Evolutionary conservation across 1,139 yeast species (phyloP), one percentile per base, ranked within the genome.

Genomic region (Lodderomyces elongisporus): DNA sequence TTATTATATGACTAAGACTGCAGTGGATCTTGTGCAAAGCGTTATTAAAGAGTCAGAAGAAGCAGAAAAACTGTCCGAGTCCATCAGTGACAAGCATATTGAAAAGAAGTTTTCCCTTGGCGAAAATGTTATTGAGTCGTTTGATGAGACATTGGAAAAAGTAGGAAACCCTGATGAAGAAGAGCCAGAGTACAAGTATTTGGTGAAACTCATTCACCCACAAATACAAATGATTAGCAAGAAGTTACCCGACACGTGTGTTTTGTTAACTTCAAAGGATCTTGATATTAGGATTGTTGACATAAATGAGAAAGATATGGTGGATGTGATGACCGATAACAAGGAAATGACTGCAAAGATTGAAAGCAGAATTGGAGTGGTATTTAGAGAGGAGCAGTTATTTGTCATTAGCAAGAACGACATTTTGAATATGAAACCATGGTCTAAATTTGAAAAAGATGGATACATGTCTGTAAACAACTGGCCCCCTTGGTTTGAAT

Each of bases 401-500:
- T 85, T 82, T 51, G 80, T 82, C 4, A 69, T 87, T 44, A 66
- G 51, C 16, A 74, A 47, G 60, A 70, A 51, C 55, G 73, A 43
- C 17, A 35, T 39, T 17, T 17, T 34, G 10, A 25, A 22, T n/a
- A 30, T 22, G 22, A 35, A 33, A 27, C 32, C 52, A 1, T 52
- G 49, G 21, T 52, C 60, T 1, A 55, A 51, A 31, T 42, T 53
- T 15, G 56, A 54, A 15, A 54, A 54, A 34, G 62, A 62, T 13
- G 45, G 44, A 17, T 49, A 45, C 3, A 53, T 52, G 38, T 42
- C 40, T 12, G 37, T 51, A 5, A 49, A 52, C 10, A 46, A 46
- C 28, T 85, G 96, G 96, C 91, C 95, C 1, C 95, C 95, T 1
- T 82, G 91, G 87, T 56, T 87, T 23, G 85, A 82, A 38, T 48